Base-by-base conservation (phyloP, 345 rosid genomes). In the Salix viminalis region DNA sequence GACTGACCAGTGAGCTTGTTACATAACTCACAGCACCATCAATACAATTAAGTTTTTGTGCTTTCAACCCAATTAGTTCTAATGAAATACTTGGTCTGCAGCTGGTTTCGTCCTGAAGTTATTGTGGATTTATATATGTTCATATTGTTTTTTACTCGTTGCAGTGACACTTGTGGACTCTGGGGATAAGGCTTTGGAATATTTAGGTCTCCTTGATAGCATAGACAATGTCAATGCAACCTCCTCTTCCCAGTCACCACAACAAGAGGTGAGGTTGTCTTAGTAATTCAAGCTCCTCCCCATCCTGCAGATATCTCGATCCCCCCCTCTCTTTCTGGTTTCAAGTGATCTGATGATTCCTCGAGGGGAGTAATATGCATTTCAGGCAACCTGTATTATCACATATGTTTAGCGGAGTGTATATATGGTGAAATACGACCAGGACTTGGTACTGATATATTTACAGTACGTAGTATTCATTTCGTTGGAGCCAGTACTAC, bases 131-230 rank as follows among this genome's bases (percentile, higher is more conserved):
- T 19, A 36, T 5, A 36, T 36, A 6, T 54, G 24, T 21, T 19
- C 21, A 54, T 7, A 19, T 54, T 54, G 24, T 54, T 54, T 39
- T 39, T 69, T 30, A 26, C 1, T 44, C 37, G 56, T 67, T 74
- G 81, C 83, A 89, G 92, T 87, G 76, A 89, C 92, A 12, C 81
- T 78, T 69, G 86, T 89, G 32, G 92, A 87, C 16, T 89, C 92
- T 67, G 92, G 86, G 10, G 77, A 82, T 69, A 82, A 89, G 86
- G 92, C 92, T 64, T 78, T 89, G 76, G 87, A 83, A 77, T 86
- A 79, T 76, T 77, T 89, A 48, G 92, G 96, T 50, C 77, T 85
- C 76, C 77, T 84, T 76, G 77, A 71, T 58, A 67, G 79, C 50
- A 48, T 77, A 6, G 77, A 66, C 15, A n/a, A 36, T 64, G 66